phyloP scores from a whole-genome alignment of 1,284 basidiomycete genomes.

The Lignosus rhinocerotis region DNA sequence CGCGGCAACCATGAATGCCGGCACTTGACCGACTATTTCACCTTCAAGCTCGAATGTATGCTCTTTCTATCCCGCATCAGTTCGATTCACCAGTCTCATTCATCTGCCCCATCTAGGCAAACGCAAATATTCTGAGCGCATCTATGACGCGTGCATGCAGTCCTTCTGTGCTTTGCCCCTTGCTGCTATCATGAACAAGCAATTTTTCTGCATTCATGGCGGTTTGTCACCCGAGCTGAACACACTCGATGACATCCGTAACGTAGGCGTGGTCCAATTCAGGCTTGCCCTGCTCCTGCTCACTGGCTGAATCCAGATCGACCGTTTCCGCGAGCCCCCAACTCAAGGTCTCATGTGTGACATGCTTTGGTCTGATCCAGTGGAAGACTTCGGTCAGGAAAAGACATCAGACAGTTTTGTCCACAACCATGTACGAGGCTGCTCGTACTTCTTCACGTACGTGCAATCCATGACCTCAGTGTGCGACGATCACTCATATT shows the following conservation, averaged over 20 bases:
- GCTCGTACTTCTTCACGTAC: conserved; percentile 94
- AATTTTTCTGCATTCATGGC: conserved; percentile 95
- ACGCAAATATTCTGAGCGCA: conserved; percentile 90
- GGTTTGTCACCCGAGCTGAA: conserved; percentile 90
- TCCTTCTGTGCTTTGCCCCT: conserved; percentile 92
- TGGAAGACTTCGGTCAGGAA: conserved; percentile 93
- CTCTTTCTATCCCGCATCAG: not conserved
- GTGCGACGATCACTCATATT: conserved; percentile 7
- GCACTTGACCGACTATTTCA: conserved; percentile 96
- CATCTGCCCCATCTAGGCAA: conserved; percentile 57
- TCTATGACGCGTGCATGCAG: conserved; percentile 92
- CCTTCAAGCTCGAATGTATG: conserved; percentile 93
- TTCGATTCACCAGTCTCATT: not conserved
- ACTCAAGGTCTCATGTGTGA: conserved; percentile 96
- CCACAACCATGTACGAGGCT: conserved; percentile 94
- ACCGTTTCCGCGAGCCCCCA: conserved; percentile 93
- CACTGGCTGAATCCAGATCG: conserved; percentile 54
- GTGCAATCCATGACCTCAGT: conserved; percentile 28
- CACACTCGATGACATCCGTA: conserved; percentile 87
- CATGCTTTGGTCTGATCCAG: conserved; percentile 92
- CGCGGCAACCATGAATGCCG: conserved; percentile 98
- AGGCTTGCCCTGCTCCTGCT: conserved; percentile 7
- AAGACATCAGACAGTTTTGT: conserved; percentile 85
- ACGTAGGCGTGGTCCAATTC: conserved; percentile 42
- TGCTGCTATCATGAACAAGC: conserved; percentile 96